These are phyloP conservation scores for Eremochloa ophiuroides DNA, from an alignment of 176 grass and related monocot genomes.

Conservation along the genomic window DNA sequence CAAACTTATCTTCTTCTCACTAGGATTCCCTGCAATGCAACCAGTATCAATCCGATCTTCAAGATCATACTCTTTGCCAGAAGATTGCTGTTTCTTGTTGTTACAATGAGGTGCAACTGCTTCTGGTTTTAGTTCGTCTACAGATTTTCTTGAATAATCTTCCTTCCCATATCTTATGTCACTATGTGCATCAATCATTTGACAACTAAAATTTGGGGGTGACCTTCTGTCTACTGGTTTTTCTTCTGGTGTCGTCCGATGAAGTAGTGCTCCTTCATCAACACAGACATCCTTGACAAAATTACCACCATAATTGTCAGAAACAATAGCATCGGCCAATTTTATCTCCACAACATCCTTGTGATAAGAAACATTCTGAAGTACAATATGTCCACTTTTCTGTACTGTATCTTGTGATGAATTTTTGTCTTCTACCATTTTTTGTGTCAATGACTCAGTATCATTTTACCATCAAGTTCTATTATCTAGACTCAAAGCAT, in stretches of 20 bases:
- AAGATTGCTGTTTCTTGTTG: constrained; percentile 14
- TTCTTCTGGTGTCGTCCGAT: constrained; percentile 25
- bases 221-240: constrained; percentile 26
- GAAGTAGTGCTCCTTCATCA: constrained; percentile 42
- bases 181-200: constrained; percentile 20
- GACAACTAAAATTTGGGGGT: constrained; percentile 11
- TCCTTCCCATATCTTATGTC: constrained; percentile 6
- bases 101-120: constrained; percentile 5
- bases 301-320: constrained; percentile 29
- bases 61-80: constrained; percentile 6
- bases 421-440: constrained; percentile 44
- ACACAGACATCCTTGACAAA: constrained; percentile 87
- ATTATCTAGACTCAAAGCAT: not conserved
- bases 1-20: constrained; percentile 37
- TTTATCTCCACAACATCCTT: constrained; percentile 68
- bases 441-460: not conserved
- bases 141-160: constrained; percentile 14
- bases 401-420: constrained; percentile 25
- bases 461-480: not conserved
- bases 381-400: constrained; percentile 19
- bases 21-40: not conserved
- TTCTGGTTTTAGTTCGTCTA: constrained; percentile 12
- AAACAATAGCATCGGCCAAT: constrained; percentile 39
- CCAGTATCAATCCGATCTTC: not conserved
- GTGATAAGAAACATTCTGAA: constrained; percentile 43